Evolutionary conservation across 2,329 filamentous ascomycete genomes (phyloP), one percentile per base, ranked within the genome.

Genomic region (Fusarium sp.): DNA sequence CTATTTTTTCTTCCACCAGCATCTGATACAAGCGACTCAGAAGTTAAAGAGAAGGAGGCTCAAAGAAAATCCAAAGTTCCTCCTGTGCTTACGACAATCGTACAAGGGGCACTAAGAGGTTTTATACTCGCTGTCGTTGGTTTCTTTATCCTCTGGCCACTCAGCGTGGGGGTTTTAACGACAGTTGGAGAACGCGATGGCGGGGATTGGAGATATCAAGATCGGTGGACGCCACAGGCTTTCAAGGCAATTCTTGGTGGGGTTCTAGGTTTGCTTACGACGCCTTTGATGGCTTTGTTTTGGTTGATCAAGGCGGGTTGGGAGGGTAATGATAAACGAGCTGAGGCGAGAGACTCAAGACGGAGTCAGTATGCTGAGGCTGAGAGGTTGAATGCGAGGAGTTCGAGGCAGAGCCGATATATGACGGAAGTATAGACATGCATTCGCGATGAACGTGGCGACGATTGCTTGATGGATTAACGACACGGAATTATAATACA

Each of bases 301-400:
- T 88, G 86, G 87, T 78, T 88, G 41, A 76, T 84, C 52, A 82
- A 84, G 62, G 85, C 83, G 14, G 86, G 86, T 0, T 88, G 85
- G 86, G 77, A 79, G 20, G 68, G 46, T 0, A 64, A 74, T 27
- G 55, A 64, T 25, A 33, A 62, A 14, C 56, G 64, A 13, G 60
- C 54, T 15, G 42, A 66, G 45, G 63, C 69, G 3, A 57, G 69
- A 53, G 41, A 63, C 8, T 53, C 53, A 13, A 45, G 68, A n/a
- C 45, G 66, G 14, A 35, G 15, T 46, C 64, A 35, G 11, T 50
- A 50, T 15, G 31, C 31, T 35, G 47, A 35, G n/a, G 47, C 47
- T 35, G 35, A 41, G 35, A 53, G 10, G 36, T 29, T 42, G 62
- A 50, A 54, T 20, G 42, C 63, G 14, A 65, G 44, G 8, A 46